Conservation (phyloP, 495 filamentous ascomycete genomes). For the Paragyromitra xinjiangensis region DNA sequence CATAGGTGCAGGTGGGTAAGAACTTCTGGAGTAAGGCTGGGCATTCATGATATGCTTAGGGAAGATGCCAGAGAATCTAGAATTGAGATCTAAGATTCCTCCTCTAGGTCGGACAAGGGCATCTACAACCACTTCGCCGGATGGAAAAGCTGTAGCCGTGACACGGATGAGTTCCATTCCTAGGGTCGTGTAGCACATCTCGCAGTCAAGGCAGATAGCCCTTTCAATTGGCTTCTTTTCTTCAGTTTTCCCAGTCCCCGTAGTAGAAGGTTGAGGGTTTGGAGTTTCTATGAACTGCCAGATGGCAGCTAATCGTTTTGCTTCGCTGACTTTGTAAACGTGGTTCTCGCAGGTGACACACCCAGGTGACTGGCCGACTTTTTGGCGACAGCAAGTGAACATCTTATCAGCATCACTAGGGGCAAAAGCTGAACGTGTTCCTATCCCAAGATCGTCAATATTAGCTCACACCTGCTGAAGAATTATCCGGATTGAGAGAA, state of each 20-base stretch:
- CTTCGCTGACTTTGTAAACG: constrained; percentile 84
- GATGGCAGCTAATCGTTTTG: constrained; percentile 76
- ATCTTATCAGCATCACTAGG: constrained; percentile 63
- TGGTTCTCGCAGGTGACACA: constrained; percentile 76
- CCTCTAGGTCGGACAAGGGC: constrained; percentile 85
- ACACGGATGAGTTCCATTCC: constrained; percentile 89
- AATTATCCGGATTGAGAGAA: constrained; percentile 58
- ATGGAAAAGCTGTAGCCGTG: constrained; percentile 86
- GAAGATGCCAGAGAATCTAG: constrained; percentile 84
- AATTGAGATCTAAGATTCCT: constrained; percentile 87
- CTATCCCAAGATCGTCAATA: constrained; percentile 59
- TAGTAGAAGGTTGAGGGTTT: constrained; percentile 5
- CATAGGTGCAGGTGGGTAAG: constrained; percentile 33
- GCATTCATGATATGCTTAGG: constrained; percentile 77
- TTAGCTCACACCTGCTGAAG: constrained; percentile 58
- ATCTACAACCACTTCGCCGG: constrained; percentile 77
- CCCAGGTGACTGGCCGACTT: constrained; percentile 72
- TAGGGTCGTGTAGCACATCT: constrained; percentile 92
- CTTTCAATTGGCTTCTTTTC: constrained; percentile 52
- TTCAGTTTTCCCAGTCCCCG: constrained; percentile 19
- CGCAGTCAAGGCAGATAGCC: constrained; percentile 84
- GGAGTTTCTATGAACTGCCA: constrained; percentile 84
- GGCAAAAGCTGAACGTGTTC: constrained; percentile 21
- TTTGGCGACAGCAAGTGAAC: constrained; percentile 80
- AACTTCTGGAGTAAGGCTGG: constrained; percentile 63